Evolutionary conservation across 257 asterid genomes (phyloP), one percentile per base, ranked within the genome.

Genomic region (Solanum virginianum): DNA sequence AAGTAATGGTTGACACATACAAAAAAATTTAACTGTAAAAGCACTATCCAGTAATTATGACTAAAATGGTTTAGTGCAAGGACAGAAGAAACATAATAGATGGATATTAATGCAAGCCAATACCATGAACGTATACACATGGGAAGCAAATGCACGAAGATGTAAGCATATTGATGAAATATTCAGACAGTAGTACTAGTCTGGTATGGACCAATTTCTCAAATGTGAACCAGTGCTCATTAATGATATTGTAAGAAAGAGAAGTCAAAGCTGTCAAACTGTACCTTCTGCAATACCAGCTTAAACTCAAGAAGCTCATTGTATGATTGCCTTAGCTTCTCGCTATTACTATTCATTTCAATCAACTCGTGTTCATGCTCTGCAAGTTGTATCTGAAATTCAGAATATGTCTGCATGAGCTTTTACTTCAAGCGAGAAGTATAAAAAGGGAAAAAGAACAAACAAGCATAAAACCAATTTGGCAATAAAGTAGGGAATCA

Each of bases 241-340:
- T 79, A 10, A 79, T 79, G 12, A 18, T 9, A 53, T 36, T 29
- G 66, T 53, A 79, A 79, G 45, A 79, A 54, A 53, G 18, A 53
- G 66, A 53, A 79, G 26, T 53, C 20, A 32, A 32, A 32, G 4
- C 36, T 32, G 36, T 32, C 36, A 79, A 53, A 79, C 20, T 79
- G 83, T 92, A 97, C 99, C 99, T 95, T 94, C 90, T 92, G 99
- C 91, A 95, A 81, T 82, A 95, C 99, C 94, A 97, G 91, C 93
- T 92, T 97, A 92, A 94, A 97, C 94, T 97, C 99, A 85, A 97
- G 94, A 89, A 97, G 88, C 90, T 97, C 99, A 85, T 97, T 97
- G 87, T 93, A 95, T 62, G 98, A 88, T 86, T 90, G 95, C 89
- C 88, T 95, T 89, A 97, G 90, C 87, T 95, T 94, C 86, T 97